Percentiles rank a stretch among this genome's conserved stretches.
Evolutionary conservation across 2,329 filamentous ascomycete species (phyloP).

Genomic region (Byssoonygena ceratinophila): DNA sequence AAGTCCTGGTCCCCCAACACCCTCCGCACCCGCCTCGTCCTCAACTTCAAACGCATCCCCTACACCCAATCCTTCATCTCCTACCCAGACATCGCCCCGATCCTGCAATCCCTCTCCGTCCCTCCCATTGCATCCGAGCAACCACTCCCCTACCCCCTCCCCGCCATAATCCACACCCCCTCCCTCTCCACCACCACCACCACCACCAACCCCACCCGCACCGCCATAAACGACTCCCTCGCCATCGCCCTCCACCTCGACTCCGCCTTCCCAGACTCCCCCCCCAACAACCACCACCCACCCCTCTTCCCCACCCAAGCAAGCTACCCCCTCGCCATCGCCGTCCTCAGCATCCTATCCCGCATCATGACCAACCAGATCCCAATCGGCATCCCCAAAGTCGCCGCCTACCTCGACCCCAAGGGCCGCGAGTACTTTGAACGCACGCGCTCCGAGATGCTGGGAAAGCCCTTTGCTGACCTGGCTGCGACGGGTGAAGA

Average conservation of each 20-base stretch:
- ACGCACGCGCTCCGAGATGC: conserved; percentile 27
- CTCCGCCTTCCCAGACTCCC: conserved; percentile 27
- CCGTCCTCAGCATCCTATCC: conserved; percentile 18
- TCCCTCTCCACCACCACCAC: too few species aligned
- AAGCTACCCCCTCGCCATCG: conserved; percentile 24
- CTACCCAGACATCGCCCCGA: conserved; percentile 33
- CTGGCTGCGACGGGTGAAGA: conserved; percentile 20
- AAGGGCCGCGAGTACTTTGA: conserved; percentile 29
- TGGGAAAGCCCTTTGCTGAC: conserved; percentile 27
- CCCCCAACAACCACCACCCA: too few species aligned
- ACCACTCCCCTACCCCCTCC: conserved; percentile 28
- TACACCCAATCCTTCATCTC: conserved; percentile 34
- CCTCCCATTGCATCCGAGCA: conserved; percentile 8
- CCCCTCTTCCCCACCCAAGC: conserved; percentile 26
- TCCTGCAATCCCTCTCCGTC: conserved; percentile 23
- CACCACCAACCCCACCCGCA: not conserved
- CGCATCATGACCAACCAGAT: conserved; percentile 20
- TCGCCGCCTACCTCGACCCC: conserved; percentile 28
- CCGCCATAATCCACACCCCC: conserved; percentile 31
- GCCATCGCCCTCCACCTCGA: conserved; percentile 33
- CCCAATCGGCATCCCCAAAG: conserved; percentile 23
- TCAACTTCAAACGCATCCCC: conserved; percentile 35
- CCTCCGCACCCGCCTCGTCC: conserved; percentile 34
- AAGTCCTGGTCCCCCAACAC: conserved; percentile 27
- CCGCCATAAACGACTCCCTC: conserved; percentile 25